Conservation (phyloP, 306 rosid species). For the Pachyrhizus erosus region DNA sequence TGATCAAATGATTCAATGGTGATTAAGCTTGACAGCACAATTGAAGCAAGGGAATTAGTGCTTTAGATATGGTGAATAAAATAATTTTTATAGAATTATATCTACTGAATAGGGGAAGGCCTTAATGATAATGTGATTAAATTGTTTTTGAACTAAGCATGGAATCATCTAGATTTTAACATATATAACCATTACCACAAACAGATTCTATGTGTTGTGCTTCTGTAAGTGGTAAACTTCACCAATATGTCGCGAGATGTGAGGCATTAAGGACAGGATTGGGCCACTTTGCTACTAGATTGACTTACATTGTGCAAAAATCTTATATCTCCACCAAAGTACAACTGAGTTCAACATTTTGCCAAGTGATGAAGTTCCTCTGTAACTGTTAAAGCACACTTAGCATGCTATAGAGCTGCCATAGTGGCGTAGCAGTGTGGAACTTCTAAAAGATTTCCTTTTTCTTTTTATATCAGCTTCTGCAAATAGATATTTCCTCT, state of each 20-base stretch:
- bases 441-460: neutral
- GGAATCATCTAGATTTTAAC: neutral
- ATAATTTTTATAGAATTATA: neutral
- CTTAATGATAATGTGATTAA: neutral
- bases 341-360: neutral
- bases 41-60: neutral
- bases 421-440: neutral
- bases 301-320: neutral
- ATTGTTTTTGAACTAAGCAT: slow-evolving; percentile 12
- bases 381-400: neutral
- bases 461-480: neutral
- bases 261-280: slow-evolving; percentile 19
- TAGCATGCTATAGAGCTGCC: neutral
- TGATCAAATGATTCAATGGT: neutral
- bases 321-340: neutral
- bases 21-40: slow-evolving; percentile 8
- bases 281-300: neutral
- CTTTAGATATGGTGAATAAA: neutral
- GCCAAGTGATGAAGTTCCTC: neutral
- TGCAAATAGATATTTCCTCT: neutral
- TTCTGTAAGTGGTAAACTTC: neutral
- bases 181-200: neutral
- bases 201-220: neutral
- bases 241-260: neutral
- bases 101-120: neutral